Percentiles rank a stretch among this genome's conserved stretches.
Conservation (phyloP, 345 rosid genomes). For the Eucalyptus melliodora region DNA sequence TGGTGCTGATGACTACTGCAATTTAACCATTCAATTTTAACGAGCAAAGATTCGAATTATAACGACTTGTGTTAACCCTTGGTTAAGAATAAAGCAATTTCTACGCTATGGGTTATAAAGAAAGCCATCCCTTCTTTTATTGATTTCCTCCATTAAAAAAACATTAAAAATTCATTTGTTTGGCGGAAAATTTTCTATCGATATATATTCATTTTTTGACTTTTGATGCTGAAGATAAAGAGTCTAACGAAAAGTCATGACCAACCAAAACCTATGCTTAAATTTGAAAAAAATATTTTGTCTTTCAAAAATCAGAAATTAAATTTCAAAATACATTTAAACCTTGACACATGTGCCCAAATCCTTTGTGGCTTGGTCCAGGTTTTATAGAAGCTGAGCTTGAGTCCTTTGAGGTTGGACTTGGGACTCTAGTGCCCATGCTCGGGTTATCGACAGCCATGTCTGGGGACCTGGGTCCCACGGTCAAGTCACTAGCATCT, state of each 20-base stretch:
- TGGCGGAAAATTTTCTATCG: background rate
- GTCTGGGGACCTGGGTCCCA: background rate
- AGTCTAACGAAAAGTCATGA: background rate
- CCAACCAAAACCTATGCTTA: background rate
- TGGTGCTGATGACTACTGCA: background rate
- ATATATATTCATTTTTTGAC: background rate
- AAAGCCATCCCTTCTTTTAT: background rate
- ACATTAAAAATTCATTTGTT: background rate
- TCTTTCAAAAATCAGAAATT: background rate
- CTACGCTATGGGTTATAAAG: no score
- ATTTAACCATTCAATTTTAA: background rate
- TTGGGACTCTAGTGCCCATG: background rate
- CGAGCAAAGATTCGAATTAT: background rate
- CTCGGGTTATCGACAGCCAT: background rate
- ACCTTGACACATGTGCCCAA: background rate
- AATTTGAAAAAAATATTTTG: background rate
- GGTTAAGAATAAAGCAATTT: background rate
- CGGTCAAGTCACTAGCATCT: background rate
- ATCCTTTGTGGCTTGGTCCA: background rate
- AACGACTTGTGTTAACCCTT: background rate
- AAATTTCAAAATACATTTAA: background rate
- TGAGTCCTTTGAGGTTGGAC: background rate
- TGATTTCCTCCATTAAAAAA: no score
- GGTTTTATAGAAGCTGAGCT: background rate
- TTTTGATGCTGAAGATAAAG: background rate